A percentile compares a stretch with the other conserved stretches of the same genome.
Conservation (phyloP, 371 early-diverging fungal species). For the Rhizopus sp. region DNA sequence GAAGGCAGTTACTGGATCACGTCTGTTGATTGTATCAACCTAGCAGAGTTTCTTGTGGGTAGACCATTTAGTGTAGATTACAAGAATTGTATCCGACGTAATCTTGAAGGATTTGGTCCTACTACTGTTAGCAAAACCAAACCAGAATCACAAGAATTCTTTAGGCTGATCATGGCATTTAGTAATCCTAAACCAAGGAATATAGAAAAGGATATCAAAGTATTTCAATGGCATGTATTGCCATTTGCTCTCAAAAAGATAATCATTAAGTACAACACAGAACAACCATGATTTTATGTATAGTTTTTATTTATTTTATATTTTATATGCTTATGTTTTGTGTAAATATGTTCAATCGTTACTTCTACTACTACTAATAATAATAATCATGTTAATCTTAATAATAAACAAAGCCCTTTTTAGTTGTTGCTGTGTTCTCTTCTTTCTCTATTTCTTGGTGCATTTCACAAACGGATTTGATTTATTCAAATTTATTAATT, state of each 20-base stretch:
- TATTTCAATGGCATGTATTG: constrained; percentile 73
- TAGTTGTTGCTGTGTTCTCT: too few relatives aligned
- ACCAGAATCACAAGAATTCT: constrained; percentile 71
- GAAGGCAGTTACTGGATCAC: constrained; percentile 73
- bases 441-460: too few relatives aligned
- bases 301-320: too few relatives aligned
- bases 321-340: too few relatives aligned
- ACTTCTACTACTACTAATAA: too few relatives aligned
- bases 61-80: constrained; percentile 74
- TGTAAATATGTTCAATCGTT: too few relatives aligned
- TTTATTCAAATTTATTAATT: too few relatives aligned
- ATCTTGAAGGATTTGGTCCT: constrained; percentile 79
- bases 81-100: constrained; percentile 82
- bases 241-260: constrained; percentile 75
- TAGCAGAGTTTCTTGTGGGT: constrained; percentile 69
- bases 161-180: constrained; percentile 78
- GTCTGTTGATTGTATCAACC: constrained; percentile 75
- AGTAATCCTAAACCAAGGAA: constrained; percentile 81
- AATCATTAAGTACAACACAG: constrained; percentile 64
- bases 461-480: too few relatives aligned
- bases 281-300: background rate
- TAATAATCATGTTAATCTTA: too few relatives aligned
- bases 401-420: too few relatives aligned
- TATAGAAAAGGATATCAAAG: constrained; percentile 85
- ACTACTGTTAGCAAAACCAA: constrained; percentile 75